Evolutionary conservation across 768 basidiomycete genomes (phyloP).

Genomic region (Candolleomyces eurysporus): DNA sequence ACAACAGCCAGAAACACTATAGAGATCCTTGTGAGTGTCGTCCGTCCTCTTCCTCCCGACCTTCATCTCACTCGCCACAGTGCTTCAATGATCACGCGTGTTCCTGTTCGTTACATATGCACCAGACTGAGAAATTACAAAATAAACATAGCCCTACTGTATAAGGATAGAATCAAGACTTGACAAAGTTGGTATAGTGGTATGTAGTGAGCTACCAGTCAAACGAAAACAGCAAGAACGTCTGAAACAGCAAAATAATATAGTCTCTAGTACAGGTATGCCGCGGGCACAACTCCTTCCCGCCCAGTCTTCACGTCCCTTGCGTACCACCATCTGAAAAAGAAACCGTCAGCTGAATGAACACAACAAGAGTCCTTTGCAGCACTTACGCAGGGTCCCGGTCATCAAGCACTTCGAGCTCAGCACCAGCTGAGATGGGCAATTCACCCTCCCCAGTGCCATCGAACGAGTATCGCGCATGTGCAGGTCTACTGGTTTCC

Average conservation of each 20-base stretch:
- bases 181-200: slow-evolving; percentile 9
- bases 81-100: slow-evolving; percentile 24
- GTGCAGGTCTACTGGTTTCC: slow-evolving; percentile 70
- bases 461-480: slow-evolving; percentile 82
- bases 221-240: slow-evolving; percentile 3
- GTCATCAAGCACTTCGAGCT: slow-evolving; percentile 78
- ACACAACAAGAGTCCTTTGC: slow-evolving; percentile 1
- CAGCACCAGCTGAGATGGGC: slow-evolving; percentile 61
- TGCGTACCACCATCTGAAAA: slow-evolving; percentile 88
- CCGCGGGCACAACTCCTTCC: slow-evolving; percentile 89
- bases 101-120: neutral
- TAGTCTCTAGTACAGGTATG: slow-evolving; percentile 76
- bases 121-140: neutral
- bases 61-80: slow-evolving; percentile 16
- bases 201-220: slow-evolving; percentile 10
- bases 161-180: slow-evolving; percentile 5
- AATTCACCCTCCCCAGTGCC: slow-evolving; percentile 79
- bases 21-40: slow-evolving; percentile 65
- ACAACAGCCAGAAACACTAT: slow-evolving; percentile 88
- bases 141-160: neutral
- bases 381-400: slow-evolving; percentile 70
- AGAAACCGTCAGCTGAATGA: slow-evolving; percentile 14
- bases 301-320: slow-evolving; percentile 74
- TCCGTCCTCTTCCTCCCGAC: slow-evolving; percentile 1
- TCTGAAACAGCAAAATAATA: slow-evolving; percentile 6